Evolutionary conservation across 2,329 filamentous ascomycete species (phyloP).

Genomic region (Phoma sp.): DNA sequence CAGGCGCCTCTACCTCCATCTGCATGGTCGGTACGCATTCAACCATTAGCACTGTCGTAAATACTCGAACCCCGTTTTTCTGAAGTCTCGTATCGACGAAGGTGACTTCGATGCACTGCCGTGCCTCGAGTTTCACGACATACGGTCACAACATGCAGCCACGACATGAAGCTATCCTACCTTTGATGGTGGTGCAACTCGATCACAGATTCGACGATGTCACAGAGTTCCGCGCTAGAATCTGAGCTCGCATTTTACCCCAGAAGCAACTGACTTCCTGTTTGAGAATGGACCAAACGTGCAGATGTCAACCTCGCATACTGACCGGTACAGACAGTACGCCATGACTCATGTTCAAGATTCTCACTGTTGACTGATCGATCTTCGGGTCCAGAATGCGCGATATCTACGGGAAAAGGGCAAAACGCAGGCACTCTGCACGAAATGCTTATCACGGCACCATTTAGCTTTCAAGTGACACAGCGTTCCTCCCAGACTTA

Average conservation of each 20-base stretch:
- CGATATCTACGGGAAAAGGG: no score
- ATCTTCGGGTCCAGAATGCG: background rate
- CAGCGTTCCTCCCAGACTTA: no score
- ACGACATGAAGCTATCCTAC: background rate
- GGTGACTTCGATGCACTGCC: background rate
- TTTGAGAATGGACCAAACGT: background rate
- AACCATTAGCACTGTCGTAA: background rate
- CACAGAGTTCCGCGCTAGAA: background rate
- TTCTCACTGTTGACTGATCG: background rate
- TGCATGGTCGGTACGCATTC: background rate
- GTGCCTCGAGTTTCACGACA: slow-evolving; percentile 2
- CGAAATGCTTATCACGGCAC: no score
- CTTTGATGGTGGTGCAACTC: background rate
- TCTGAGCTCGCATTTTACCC: background rate
- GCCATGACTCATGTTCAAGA: background rate
- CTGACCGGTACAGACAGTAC: background rate
- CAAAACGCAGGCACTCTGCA: no score
- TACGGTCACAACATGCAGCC: background rate
- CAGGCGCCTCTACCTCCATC: background rate
- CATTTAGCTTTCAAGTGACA: no score
- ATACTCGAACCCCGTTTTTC: background rate
- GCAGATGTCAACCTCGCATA: background rate
- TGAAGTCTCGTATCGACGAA: background rate
- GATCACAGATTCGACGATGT: slow-evolving; percentile 3
- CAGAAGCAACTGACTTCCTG: background rate